A percentile compares a stretch with the other conserved stretches of the same genome.
Conservation (phyloP, 192 early-diverging fungal genomes). For the Oehlia diaphana region DNA sequence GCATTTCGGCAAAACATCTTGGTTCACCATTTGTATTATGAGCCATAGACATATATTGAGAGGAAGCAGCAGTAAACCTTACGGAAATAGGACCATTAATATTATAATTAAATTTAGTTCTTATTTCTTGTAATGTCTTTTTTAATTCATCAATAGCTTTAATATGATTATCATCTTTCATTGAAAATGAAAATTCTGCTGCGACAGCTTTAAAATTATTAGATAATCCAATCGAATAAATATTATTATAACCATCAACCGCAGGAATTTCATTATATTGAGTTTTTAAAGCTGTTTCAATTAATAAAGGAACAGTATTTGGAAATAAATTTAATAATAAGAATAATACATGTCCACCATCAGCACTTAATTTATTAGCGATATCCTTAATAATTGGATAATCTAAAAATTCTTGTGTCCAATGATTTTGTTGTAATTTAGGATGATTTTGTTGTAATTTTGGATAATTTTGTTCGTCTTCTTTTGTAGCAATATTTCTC, state of each 20-base stretch:
- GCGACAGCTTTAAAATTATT: constrained; percentile 11
- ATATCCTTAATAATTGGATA: not conserved
- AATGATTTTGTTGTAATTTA: not conserved
- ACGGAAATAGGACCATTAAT: not conserved
- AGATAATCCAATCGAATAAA: not conserved
- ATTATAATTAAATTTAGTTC: not conserved
- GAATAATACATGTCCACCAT: not conserved
- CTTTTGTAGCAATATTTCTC: not conserved
- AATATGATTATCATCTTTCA: constrained; percentile 17
- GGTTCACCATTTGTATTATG: not conserved
- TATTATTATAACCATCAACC: constrained; percentile 5
- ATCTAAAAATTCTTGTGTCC: not conserved
- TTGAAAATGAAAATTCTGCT: constrained; percentile 13
- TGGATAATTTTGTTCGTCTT: constrained; percentile 16
- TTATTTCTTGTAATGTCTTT: constrained; percentile 9
- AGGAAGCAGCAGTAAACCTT: constrained; percentile 1
- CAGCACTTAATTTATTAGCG: not conserved
- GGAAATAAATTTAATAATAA: not conserved
- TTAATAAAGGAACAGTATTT: not conserved
- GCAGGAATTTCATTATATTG: constrained; percentile 9
- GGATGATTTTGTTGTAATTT: not conserved
- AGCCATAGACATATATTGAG: constrained; percentile 16
- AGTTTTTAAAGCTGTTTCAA: constrained; percentile 10
- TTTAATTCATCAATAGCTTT: not conserved
- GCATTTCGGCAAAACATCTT: not conserved